phyloP scores from a whole-genome alignment of 768 basidiomycete genomes.

The Phanerochaete sordida region DNA sequence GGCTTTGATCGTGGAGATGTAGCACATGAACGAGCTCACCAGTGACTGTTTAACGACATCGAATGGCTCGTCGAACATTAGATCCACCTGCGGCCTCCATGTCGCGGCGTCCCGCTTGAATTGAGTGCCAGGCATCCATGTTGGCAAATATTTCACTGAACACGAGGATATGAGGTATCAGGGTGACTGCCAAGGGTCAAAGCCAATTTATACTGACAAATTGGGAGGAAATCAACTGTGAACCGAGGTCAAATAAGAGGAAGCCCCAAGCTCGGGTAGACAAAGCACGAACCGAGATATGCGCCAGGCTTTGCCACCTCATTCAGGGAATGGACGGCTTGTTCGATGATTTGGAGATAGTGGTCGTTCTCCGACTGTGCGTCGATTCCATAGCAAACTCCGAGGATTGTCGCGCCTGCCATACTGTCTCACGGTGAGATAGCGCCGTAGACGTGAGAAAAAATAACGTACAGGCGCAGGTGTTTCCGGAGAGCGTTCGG shows the following conservation, averaged over 20 bases:
- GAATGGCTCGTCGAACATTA: conserved; percentile 12
- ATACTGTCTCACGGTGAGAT: conserved; percentile 3
- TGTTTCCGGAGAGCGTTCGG: conserved; percentile 22
- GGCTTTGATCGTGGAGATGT: neutral
- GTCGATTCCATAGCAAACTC: conserved; percentile 15
- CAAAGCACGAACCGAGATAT: conserved; percentile 13
- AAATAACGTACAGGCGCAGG: conserved; percentile 1
- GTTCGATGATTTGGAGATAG: conserved; percentile 12
- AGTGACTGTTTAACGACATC: conserved; percentile 9
- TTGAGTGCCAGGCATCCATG: conserved; percentile 21
- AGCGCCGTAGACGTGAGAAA: too few relatives aligned
- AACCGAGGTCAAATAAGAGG: too few relatives aligned
- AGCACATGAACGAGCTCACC: neutral
- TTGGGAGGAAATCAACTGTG: conserved; percentile 8
- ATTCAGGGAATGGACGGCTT: neutral
- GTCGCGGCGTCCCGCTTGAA: conserved; percentile 13
- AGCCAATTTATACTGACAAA: too few relatives aligned
- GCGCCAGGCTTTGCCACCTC: conserved; percentile 10
- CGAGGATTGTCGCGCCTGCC: conserved; percentile 13
- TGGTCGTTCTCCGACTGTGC: conserved; percentile 13
- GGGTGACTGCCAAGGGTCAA: neutral
- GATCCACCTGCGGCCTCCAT: conserved; percentile 1
- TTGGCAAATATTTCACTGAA: conserved; percentile 20
- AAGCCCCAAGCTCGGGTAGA: neutral
- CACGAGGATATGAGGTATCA: neutral